Base-by-base conservation (phyloP, 805 yeast species). In the Sugiyamaella marilandica region DNA sequence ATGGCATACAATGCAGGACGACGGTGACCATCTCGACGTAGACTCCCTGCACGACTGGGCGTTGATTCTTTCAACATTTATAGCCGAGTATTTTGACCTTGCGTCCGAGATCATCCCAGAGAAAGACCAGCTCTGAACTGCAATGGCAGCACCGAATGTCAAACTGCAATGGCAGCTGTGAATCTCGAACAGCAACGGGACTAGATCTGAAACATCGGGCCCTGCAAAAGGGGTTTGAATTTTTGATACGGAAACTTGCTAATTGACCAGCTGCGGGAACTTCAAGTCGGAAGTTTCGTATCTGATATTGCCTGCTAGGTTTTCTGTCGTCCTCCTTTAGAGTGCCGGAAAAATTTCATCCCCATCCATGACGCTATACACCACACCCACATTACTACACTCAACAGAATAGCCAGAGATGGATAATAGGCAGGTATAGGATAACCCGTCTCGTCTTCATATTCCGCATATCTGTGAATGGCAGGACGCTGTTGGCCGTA, bases 351-450 rank as follows among this genome's bases (percentile, higher is more conserved):
- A 52, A 87, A 70, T 66, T 87, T 87, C 77, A 87, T 74, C 35
- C 94, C 91, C 44, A 82, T 73, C 95, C 95, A 87, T 10, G 90
- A 80, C 2, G 78, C 70, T 9, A 82, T 69, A 41, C 90, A 80
- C 95, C 95, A 87, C 4, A 81, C 65, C 86, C 87, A 82, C 1
- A 68, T 62, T 14, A 70, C 64, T 8, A 70, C 73, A 4, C 73
- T 70, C 10, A 67, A 43, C 26, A 74, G 59, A 9, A 70, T 49
- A 5, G 68, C 18, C 1, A 73, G 62, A 7, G 68, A 58, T 0
- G 70, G 65, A 55, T 73, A 71, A 58, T 77, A 77, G 33, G 65
- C 65, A 5, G 59, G 62, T 3, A 74, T 58, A 1, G 77, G 77
- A 55, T 67, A 67, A 35, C 73, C 77, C 18, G 67, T 65, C 10